Percentiles rank a stretch among this genome's conserved stretches.
Conservation (phyloP, 768 basidiomycete genomes). For the Psilocybe cyanescens region DNA sequence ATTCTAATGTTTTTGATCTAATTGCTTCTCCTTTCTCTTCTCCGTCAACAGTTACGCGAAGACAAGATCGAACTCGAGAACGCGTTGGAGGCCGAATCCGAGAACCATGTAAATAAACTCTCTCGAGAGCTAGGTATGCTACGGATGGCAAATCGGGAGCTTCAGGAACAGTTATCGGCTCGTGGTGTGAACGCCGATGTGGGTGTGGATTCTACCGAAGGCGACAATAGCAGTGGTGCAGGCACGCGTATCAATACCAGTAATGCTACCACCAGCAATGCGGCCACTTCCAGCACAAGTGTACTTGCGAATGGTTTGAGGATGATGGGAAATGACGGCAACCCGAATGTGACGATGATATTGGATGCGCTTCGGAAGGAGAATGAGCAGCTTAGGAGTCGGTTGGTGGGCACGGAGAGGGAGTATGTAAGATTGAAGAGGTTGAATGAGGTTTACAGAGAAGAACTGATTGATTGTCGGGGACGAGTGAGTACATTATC, state of each 20-base stretch:
- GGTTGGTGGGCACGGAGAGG: conserved; percentile 74
- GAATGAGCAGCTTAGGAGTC: conserved; percentile 73
- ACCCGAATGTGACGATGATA: conserved; percentile 59
- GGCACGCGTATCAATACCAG: neutral
- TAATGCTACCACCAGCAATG: neutral
- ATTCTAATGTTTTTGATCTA: no score
- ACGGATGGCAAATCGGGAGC: conserved; percentile 59
- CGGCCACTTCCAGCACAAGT: neutral
- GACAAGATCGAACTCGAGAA: conserved; percentile 88
- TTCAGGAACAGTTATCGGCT: conserved; percentile 30
- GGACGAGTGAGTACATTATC: conserved; percentile 53
- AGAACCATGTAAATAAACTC: conserved; percentile 80
- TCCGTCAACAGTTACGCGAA: conserved; percentile 62
- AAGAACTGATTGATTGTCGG: conserved; percentile 81
- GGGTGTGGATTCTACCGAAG: neutral
- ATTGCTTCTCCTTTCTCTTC: neutral
- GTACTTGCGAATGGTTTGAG: conserved; percentile 1
- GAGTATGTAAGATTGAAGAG: conserved; percentile 76
- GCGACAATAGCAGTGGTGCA: neutral
- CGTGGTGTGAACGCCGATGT: neutral
- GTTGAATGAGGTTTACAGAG: conserved; percentile 83
- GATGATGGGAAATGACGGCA: conserved; percentile 22
- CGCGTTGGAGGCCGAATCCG: conserved; percentile 82
- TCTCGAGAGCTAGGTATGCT: conserved; percentile 71
- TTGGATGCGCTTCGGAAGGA: conserved; percentile 78